Percentiles rank a stretch among this genome's conserved stretches.
These are phyloP conservation scores for Diospyros lotus DNA, from an alignment of 148 eudicot species.

Conservation along the genomic window DNA sequence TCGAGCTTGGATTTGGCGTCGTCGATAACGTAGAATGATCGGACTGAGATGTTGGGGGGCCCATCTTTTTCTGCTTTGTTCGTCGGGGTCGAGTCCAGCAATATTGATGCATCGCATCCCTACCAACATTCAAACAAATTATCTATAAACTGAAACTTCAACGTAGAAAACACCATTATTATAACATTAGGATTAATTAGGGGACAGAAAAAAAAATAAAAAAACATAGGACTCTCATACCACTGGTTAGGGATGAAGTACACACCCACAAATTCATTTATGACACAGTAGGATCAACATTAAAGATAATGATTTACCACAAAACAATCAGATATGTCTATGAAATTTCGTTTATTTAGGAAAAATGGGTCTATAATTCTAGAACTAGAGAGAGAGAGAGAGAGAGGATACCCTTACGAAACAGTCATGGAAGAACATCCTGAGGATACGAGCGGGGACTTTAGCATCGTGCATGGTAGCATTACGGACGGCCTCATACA, in stretches of 20 bases:
- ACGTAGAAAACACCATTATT: too few relatives aligned
- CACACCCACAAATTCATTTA: too few relatives aligned
- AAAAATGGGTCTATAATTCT: too few relatives aligned
- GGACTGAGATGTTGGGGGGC: conserved; percentile 60
- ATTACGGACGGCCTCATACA: conserved; percentile 40
- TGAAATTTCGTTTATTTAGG: too few relatives aligned
- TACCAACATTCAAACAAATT: background rate
- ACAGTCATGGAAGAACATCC: conserved; percentile 79
- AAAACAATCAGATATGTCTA: too few relatives aligned
- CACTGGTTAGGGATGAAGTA: too few relatives aligned
- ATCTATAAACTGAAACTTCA: too few relatives aligned
- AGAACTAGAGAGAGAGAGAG: too few relatives aligned
- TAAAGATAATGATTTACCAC: too few relatives aligned
- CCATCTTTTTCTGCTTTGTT: conserved; percentile 82
- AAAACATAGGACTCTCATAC: too few relatives aligned
- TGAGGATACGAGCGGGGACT: conserved; percentile 61
- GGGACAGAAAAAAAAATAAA: background rate
- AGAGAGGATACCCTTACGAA: conserved; percentile 45
- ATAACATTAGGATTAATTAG: background rate
- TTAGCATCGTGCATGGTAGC: conserved; percentile 50
- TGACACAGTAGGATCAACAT: too few relatives aligned
- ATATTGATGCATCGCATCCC: conserved; percentile 76
- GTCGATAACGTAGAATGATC: conserved; percentile 64
- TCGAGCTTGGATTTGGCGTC: conserved; percentile 62
- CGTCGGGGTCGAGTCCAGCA: conserved; percentile 52